Evolutionary conservation across 148 eudicot species (phyloP).

Genomic region (Rhododendron griersonianum): DNA sequence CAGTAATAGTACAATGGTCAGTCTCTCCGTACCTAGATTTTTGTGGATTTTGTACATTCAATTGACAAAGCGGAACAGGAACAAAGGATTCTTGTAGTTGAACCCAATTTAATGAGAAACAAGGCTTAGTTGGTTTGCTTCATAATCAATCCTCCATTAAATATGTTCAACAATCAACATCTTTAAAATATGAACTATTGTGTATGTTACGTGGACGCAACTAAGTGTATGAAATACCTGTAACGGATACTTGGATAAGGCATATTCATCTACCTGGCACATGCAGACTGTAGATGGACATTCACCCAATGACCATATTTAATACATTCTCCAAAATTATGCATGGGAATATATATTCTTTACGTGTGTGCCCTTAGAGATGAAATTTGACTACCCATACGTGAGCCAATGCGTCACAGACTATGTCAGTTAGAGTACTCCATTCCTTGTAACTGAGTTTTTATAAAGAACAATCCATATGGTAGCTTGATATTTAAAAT

Average conservation of each 20-base stretch:
- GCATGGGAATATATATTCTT: background rate
- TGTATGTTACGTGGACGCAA: background rate
- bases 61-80: background rate
- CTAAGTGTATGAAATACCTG: background rate
- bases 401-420: background rate
- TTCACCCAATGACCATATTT: background rate
- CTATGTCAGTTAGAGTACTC: background rate
- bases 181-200: background rate
- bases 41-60: background rate
- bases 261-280: background rate
- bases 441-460: background rate
- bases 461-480: background rate
- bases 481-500: background rate
- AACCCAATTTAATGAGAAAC: background rate
- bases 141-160: background rate
- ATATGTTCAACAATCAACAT: background rate
- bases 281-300: background rate
- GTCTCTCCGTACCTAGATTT: background rate
- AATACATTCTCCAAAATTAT: background rate
- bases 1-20: background rate
- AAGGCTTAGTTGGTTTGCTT: background rate
- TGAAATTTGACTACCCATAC: background rate
- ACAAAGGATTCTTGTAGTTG: background rate
- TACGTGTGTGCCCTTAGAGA: background rate
- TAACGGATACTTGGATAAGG: background rate